A percentile compares a stretch with the other conserved stretches of the same genome.
These are phyloP conservation scores for Ogataea ramenticola DNA, from an alignment of 805 yeast genomes.

Conservation along the genomic window DNA sequence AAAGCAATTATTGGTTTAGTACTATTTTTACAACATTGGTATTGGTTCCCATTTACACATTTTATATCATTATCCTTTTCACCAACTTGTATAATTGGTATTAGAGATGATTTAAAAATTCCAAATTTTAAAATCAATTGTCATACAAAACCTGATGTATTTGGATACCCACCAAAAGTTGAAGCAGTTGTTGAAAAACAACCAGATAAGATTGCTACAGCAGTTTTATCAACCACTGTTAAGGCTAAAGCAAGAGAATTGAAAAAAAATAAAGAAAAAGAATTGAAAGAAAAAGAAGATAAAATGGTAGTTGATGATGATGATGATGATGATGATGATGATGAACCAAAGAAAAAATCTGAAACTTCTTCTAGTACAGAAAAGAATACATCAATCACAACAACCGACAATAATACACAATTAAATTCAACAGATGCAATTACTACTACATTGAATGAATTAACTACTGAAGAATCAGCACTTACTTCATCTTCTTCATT, in stretches of 20 bases:
- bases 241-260: constrained; percentile 90
- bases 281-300: constrained; percentile 38
- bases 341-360: constrained; percentile 4
- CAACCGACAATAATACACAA: neutral
- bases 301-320: constrained; percentile 39
- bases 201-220: constrained; percentile 85
- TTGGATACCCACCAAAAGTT: constrained; percentile 83
- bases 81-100: constrained; percentile 87
- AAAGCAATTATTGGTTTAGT: constrained; percentile 90
- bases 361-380: neutral
- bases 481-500: constrained; percentile 20
- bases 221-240: constrained; percentile 88
- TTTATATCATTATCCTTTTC: constrained; percentile 86
- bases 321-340: too few species aligned
- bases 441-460: constrained; percentile 20
- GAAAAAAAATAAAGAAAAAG: constrained; percentile 39
- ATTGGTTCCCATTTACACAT: constrained; percentile 97
- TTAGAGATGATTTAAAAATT: constrained; percentile 74
- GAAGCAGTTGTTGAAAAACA: constrained; percentile 76
- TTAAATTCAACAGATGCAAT: constrained; percentile 4
- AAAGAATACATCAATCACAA: constrained; percentile 1
- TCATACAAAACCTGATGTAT: constrained; percentile 70
- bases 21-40: constrained; percentile 91
- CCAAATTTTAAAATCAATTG: constrained; percentile 81
- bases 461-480: constrained; percentile 26